phyloP scores from a whole-genome alignment of 768 basidiomycete species.

The Gymnopilus dilepis region DNA sequence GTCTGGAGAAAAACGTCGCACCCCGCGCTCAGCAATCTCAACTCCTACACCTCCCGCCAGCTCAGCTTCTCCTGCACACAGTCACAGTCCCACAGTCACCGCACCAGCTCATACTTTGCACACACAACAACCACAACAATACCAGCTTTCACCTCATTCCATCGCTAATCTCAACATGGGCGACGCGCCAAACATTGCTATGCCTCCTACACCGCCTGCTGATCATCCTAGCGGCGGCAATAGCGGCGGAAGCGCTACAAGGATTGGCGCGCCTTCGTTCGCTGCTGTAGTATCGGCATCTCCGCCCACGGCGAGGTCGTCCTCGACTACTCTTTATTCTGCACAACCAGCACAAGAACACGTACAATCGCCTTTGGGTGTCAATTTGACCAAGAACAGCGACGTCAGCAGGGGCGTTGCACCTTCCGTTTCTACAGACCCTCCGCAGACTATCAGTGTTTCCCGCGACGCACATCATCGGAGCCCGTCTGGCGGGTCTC shows the following conservation, averaged over 20 bases:
- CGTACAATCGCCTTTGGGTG: no score
- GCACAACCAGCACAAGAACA: constrained; percentile 1
- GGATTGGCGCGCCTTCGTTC: constrained; percentile 23
- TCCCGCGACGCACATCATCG: constrained; percentile 6
- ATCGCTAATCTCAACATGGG: constrained; percentile 18
- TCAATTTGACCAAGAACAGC: background rate
- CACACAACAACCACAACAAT: constrained; percentile 19
- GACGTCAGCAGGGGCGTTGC: background rate
- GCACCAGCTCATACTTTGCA: background rate
- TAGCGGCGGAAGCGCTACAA: constrained; percentile 10
- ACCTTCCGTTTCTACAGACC: background rate
- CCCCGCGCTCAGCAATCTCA: constrained; percentile 11
- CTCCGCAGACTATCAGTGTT: background rate
- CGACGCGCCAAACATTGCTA: constrained; percentile 20
- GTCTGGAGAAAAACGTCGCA: constrained; percentile 12
- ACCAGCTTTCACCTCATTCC: constrained; percentile 4
- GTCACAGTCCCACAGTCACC: constrained; percentile 17
- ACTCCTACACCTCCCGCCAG: constrained; percentile 5
- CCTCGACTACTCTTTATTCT: background rate
- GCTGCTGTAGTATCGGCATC: constrained; percentile 19
- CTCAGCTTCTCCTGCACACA: constrained; percentile 9
- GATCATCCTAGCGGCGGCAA: constrained; percentile 5
- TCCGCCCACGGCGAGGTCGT: constrained; percentile 4
- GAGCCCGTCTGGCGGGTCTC: constrained; percentile 4
- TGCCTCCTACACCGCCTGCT: constrained; percentile 18